These are phyloP conservation scores for Hymenoscyphus scutula DNA, from an alignment of 2,329 filamentous ascomycete species.

Conservation along the genomic window DNA sequence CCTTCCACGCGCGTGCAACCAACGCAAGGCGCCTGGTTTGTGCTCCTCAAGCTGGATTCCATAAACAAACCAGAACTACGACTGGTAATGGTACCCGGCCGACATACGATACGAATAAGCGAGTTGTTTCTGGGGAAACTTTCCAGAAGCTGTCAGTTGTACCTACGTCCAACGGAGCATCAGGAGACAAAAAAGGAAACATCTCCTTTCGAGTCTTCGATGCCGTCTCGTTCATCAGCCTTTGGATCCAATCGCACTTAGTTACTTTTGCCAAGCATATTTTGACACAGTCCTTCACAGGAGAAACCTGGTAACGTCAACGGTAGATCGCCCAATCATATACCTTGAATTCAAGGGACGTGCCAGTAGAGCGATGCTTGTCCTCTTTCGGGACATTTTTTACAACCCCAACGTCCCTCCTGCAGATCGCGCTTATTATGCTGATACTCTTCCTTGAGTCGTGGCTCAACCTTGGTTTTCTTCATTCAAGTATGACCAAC, in stretches of 20 bases:
- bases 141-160: constrained; percentile 2
- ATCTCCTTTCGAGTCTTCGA: background rate
- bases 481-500: background rate
- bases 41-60: background rate
- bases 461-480: background rate
- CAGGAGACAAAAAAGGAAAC: background rate
- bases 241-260: background rate
- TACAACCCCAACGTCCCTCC: background rate
- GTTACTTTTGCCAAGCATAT: background rate
- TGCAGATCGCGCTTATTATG: constrained; percentile 7
- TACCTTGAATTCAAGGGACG: background rate
- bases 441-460: background rate
- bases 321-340: background rate
- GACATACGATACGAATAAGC: background rate
- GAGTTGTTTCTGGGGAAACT: background rate
- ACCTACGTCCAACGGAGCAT: background rate
- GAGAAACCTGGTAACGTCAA: background rate
- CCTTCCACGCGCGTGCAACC: background rate
- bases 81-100: background rate
- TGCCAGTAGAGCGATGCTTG: background rate
- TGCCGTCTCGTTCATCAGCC: background rate
- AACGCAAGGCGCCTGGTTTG: background rate
- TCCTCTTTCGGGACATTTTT: constrained; percentile 1
- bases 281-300: background rate
- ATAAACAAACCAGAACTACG: background rate